A percentile compares a stretch with the other conserved stretches of the same genome.
phyloP scores from a whole-genome alignment of 768 basidiomycete species.

The Pulveroboletus frians region DNA sequence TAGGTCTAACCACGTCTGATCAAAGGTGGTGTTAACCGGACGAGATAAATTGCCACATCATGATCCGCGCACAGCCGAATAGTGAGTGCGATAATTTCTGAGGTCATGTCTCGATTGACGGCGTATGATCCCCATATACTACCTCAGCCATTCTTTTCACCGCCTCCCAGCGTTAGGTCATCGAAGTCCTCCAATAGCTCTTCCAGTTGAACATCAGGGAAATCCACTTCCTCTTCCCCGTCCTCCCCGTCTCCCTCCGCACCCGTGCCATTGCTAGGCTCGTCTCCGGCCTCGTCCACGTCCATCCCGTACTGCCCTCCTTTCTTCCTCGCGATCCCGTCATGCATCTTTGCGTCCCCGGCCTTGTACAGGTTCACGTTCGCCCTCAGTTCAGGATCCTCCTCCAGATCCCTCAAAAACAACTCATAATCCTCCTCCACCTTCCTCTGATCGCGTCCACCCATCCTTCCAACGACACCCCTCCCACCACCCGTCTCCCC shows the following conservation, averaged over 20 bases:
- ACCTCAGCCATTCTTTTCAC: constrained; percentile 16
- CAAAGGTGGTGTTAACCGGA: no score
- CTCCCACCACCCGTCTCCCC: constrained; percentile 71
- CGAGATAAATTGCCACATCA: no score
- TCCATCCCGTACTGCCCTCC: constrained; percentile 50
- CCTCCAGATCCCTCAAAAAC: constrained; percentile 91
- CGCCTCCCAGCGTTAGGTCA: constrained; percentile 71
- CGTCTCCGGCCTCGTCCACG: constrained; percentile 47
- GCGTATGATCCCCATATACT: no score
- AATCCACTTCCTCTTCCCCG: constrained; percentile 72
- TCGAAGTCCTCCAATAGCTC: constrained; percentile 91
- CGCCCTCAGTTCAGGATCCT: constrained; percentile 86
- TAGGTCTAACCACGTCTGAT: no score
- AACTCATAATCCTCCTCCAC: constrained; percentile 96
- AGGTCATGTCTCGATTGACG: no score
- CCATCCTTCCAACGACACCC: constrained; percentile 86
- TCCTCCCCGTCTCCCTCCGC: constrained; percentile 34
- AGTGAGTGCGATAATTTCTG: no score
- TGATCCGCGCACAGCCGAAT: no score
- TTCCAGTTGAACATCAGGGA: constrained; percentile 81
- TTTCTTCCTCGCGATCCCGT: constrained; percentile 27
- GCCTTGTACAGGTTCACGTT: constrained; percentile 86
- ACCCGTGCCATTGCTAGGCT: constrained; percentile 17
- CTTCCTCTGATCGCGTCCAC: constrained; percentile 85
- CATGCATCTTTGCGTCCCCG: constrained; percentile 48